Base-by-base conservation (phyloP, 2,329 filamentous ascomycete genomes). In the Exophiala viscosa region DNA sequence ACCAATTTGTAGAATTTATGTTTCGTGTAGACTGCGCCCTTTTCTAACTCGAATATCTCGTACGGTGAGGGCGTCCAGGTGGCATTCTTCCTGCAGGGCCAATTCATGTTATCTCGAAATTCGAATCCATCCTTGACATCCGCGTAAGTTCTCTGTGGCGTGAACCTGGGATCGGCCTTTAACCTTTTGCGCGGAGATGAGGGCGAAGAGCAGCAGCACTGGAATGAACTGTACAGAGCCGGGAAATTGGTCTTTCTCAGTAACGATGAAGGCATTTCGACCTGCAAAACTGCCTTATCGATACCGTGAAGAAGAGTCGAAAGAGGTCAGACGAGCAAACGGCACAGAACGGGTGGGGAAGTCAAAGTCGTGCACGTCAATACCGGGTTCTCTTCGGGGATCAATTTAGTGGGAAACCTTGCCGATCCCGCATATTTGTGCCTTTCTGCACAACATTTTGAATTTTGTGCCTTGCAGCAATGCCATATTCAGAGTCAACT, bases 1-100 rank as follows among this genome's bases (percentile, higher is more conserved):
- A 95, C 93, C 47, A 99, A 82, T 65, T 92, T 81, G 70, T 95
- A 93, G 77, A 90, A 99, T 54, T 83, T 83, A 39, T 78, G 73
- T 71, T 99, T 97, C 57, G 82, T 85, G 70, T 99, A 97, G 1
- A 83, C 80, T 11, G 82, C 83, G 52, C 75, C 74, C 61, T 74
- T 80, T 48, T 75, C 72, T 59, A 80, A 73, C 31, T 80, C 76
- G 64, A 97, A 85, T 66, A 99, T 88, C 65, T 97, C 88, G 73
- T 99, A 97, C 1, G 93, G 93, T 0, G 91, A 92, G 1, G 88
- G 88, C 20, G 68, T 58, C 34, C 48, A 56, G 18, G 51, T 34
- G 6, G 47, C 32, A 14, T 15, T 48, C 23, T 50, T 53, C 14
- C 55, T 50, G 50, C 59, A 61, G 5, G 61, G 61, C 61, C 61